Evolutionary conservation across 108 stramenopile species (phyloP).

Genomic region (Conticribra guillardii): DNA sequence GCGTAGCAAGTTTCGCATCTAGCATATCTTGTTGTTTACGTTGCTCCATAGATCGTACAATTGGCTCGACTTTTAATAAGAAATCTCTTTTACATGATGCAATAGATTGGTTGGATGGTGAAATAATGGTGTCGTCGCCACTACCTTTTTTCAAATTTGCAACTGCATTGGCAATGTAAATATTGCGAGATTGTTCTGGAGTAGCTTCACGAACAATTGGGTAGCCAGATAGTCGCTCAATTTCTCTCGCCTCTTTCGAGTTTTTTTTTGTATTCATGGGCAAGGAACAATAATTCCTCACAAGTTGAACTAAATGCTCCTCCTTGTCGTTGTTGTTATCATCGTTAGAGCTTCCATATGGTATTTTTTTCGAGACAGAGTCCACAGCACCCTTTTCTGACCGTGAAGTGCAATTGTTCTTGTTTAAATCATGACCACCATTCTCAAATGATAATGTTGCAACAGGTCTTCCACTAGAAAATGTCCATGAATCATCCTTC

Average conservation of each 20-base stretch:
- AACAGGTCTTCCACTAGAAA: too few relatives aligned
- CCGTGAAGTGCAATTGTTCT: too few relatives aligned
- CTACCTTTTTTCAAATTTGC: not conserved
- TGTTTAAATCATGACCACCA: too few relatives aligned
- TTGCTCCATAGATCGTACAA: slow-evolving; percentile 36
- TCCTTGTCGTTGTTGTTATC: not conserved
- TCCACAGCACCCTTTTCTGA: not conserved
- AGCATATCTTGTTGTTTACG: slow-evolving; percentile 19
- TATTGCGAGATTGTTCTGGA: not conserved
- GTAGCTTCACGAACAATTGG: slow-evolving; percentile 23
- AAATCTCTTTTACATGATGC: slow-evolving; percentile 14
- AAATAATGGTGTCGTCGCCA: not conserved
- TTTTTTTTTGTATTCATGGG: slow-evolving; percentile 5
- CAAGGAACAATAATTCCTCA: slow-evolving; percentile 29
- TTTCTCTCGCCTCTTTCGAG: slow-evolving; percentile 14
- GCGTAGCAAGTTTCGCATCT: slow-evolving; percentile 8
- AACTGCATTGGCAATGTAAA: not conserved
- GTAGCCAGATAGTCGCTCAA: slow-evolving; percentile 27
- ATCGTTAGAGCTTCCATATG: not conserved
- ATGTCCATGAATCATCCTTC: not conserved
- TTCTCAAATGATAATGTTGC: too few relatives aligned
- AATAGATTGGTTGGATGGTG: not conserved
- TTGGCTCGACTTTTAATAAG: slow-evolving; percentile 20
- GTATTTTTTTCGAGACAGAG: not conserved
- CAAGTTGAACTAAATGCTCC: slow-evolving; percentile 18